Evolutionary conservation across 495 filamentous ascomycete species (phyloP), one percentile per base, ranked within the genome.

Genomic region (Lineolata rhizophorae): DNA sequence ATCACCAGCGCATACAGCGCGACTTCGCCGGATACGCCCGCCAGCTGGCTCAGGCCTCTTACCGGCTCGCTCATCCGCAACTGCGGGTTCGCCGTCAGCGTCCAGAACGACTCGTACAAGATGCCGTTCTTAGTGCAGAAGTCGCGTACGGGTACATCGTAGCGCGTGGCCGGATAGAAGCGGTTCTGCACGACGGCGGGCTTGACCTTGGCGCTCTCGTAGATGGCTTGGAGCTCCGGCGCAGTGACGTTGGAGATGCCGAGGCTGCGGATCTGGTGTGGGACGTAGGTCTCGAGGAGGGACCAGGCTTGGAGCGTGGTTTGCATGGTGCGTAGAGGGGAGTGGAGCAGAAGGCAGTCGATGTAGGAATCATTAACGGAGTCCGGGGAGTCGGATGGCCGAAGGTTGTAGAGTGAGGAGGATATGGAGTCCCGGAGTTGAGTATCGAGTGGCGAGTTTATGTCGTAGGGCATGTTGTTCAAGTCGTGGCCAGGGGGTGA

Each of bases 71-170:
- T 62, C 26, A 44, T 57, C 18, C 71, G 34, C 27, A 83, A 54
- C 11, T 60, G 49, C 6, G 58, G 65, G 39, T 87, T 85, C 0
- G 64, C 80, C 0, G 67, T 76, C 46, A 87, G 44, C 1, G 74
- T 82, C 78, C 78, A 82, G 52, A 82, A 85, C 14, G 66, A 61
- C 47, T 85, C 76, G 44, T 81, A 85, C 11, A 60, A 45, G 22
- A 78, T 68, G 16, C 54, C 55, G 4, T 62, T 50, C 20, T 64
- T 58, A 10, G 55, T 50, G 43, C 74, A 81, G 46, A 70, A 84
- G 0, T 45, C 44, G 6, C 78, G 62, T 5, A 83, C 39, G 2
- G 56, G 47, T 1, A 56, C 45, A 35, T 85, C 80, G 47, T 65
- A 84, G 3, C 45, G 36, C 3, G 65, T 74, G 1, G 50, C 56